Evolutionary conservation across 371 early-diverging fungal species (phyloP), one percentile per base, ranked within the genome.

Genomic region (Amoeboaphelidium protococcarum): DNA sequence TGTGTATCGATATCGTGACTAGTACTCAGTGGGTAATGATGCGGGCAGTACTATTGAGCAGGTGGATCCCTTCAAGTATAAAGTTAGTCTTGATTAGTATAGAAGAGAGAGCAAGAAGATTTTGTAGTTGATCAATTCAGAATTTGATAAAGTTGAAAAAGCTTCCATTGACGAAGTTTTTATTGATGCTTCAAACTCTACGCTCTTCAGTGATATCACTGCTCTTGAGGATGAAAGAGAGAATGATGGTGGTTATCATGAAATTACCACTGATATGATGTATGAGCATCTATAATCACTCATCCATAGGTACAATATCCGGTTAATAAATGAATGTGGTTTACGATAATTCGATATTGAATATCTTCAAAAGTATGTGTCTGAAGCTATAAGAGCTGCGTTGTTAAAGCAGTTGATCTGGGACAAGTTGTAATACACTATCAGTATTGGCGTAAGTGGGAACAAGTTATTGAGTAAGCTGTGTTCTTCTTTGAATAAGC

Each of bases 381-480:
- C n/a, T n/a, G n/a, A n/a, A n/a, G n/a, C n/a, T n/a, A n/a, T n/a
- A n/a, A n/a, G n/a, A n/a, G n/a, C n/a, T n/a, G n/a, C n/a, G n/a
- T n/a, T n/a, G n/a, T n/a, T n/a, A n/a, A n/a, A n/a, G n/a, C n/a
- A 59, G 26, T 58, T 68, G 3, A 58, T 91, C 2, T 67, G 52
- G 37, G 63, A 70, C 16, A 74, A 79, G 51, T 68, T 88, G 0
- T 62, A 72, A 0, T 87, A 80, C 52, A 79, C 80, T 1, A 82
- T 80, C 23, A 79, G 80, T 13, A 76, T 85, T 2, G 69, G 86
- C 3, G 73, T 92, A 25, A 75, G 84, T 0, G 80, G 80, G 56
- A 82, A 78, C 58, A 81, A 78, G 47, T 71, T 72, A 0, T 58
- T 83, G 16, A 80, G 87, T 1, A 92, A 92, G 52, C 57, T 92